Conservation (phyloP, 768 basidiomycete genomes). For the Boletus coccyginus region DNA sequence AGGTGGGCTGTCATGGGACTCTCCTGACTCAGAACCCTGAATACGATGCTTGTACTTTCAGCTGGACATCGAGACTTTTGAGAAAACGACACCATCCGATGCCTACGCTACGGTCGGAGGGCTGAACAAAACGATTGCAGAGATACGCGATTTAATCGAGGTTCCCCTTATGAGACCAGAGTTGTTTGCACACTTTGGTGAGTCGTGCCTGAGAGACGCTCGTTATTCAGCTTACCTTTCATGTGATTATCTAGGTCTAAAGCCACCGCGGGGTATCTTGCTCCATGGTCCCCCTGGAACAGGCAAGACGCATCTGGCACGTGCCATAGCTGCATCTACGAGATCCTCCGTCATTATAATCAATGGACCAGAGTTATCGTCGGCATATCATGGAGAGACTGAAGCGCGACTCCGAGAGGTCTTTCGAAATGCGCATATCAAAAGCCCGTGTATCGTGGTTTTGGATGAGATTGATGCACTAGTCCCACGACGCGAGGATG, state of each 20-base stretch:
- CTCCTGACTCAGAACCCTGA: constrained; percentile 1
- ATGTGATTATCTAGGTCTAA: constrained; percentile 58
- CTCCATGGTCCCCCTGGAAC: constrained; percentile 97
- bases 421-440: constrained; percentile 77
- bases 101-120: constrained; percentile 89
- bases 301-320: constrained; percentile 95
- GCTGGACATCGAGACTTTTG: constrained; percentile 47
- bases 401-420: constrained; percentile 88
- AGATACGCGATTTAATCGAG: constrained; percentile 83
- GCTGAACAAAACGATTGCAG: constrained; percentile 78
- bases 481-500: constrained; percentile 86
- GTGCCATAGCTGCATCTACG: constrained; percentile 88
- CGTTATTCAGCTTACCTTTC: constrained; percentile 15
- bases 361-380: constrained; percentile 93
- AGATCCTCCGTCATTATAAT: constrained; percentile 87
- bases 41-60: constrained; percentile 23
- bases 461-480: constrained; percentile 96
- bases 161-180: constrained; percentile 83
- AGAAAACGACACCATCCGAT: constrained; percentile 41
- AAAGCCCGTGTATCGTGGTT: constrained; percentile 90
- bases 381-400: constrained; percentile 96
- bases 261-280: constrained; percentile 92
- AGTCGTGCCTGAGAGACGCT: constrained; percentile 14
- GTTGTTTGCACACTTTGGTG: constrained; percentile 74
- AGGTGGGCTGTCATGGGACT: constrained; percentile 25